Evolutionary conservation across 495 filamentous ascomycete species (phyloP).

Genomic region (Aspergillus nanangensis): DNA sequence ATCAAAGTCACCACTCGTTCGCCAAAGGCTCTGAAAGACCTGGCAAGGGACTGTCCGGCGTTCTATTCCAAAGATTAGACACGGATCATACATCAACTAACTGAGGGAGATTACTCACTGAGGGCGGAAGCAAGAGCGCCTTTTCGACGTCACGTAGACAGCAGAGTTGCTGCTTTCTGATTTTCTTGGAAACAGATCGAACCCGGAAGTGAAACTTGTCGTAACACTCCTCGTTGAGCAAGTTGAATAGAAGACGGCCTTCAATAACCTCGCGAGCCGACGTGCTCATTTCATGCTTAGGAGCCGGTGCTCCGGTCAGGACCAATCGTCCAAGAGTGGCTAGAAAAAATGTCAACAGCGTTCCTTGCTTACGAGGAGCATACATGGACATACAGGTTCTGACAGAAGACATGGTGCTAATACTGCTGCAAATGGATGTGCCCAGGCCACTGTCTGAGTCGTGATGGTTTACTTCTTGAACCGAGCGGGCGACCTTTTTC

Average conservation of each 20-base stretch:
- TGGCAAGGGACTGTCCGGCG: constrained; percentile 69
- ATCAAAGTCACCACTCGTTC: constrained; percentile 81
- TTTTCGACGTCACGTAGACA: constrained; percentile 89
- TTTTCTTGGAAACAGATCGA: constrained; percentile 67
- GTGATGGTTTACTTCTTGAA: constrained; percentile 28
- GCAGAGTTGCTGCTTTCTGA: constrained; percentile 73
- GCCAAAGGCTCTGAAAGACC: constrained; percentile 73
- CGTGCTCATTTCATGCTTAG: constrained; percentile 41
- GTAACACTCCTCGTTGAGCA: constrained; percentile 49
- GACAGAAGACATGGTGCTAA: constrained; percentile 17
- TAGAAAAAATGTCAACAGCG: constrained; percentile 4
- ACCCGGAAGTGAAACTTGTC: constrained; percentile 78
- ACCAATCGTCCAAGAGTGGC: constrained; percentile 24
- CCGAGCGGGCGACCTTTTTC: constrained; percentile 11
- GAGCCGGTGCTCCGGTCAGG: constrained; percentile 12
- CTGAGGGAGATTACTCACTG: constrained; percentile 63
- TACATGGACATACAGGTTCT: constrained; percentile 11
- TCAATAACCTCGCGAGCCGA: constrained; percentile 53
- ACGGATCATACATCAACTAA: no score
- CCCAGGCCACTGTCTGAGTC: constrained; percentile 53
- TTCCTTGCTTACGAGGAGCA: neutral
- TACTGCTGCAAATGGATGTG: constrained; percentile 43
- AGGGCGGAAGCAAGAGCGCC: constrained; percentile 78
- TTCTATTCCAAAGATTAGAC: constrained; percentile 52
- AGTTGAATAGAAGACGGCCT: constrained; percentile 51